Evolutionary conservation across 1,284 basidiomycete genomes (phyloP).

Genomic region (Tilletia setariae): DNA sequence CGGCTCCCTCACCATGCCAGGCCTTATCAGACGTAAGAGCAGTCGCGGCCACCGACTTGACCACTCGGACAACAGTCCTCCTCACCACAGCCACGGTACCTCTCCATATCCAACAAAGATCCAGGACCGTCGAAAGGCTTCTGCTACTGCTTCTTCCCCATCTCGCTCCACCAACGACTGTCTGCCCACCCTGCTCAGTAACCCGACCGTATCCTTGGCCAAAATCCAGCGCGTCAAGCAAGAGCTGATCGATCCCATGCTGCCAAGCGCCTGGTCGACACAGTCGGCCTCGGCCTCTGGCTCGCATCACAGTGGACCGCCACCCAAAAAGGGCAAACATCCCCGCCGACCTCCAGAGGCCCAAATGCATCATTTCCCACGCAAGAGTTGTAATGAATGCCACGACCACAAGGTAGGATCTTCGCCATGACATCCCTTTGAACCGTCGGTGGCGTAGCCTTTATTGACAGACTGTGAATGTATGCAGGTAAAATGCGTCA

Average conservation of each 20-base stretch:
- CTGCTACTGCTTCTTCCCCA: too few relatives aligned
- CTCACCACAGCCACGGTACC: not conserved
- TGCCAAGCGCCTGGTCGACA: not conserved
- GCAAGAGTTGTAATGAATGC: constrained; percentile 1
- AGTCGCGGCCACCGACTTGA: not conserved
- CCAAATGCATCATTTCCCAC: constrained; percentile 9
- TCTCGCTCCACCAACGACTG: too few relatives aligned
- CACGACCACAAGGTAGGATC: constrained; percentile 9
- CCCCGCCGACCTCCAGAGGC: constrained; percentile 4
- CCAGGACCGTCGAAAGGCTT: too few relatives aligned
- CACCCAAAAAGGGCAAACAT: constrained; percentile 7
- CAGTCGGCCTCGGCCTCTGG: not conserved
- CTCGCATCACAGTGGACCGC: not conserved
- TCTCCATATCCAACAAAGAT: too few relatives aligned
- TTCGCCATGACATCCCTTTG: not conserved
- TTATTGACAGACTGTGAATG: not conserved
- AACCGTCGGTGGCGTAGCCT: not conserved
- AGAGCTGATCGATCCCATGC: not conserved
- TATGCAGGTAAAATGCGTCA: constrained; percentile 6
- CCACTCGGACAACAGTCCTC: not conserved
- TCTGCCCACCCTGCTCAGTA: not conserved
- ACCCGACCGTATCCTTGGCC: not conserved
- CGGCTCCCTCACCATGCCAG: constrained; percentile 9
- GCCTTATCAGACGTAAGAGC: not conserved
- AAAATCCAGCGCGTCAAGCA: not conserved